These are phyloP conservation scores for Sarocladium kiliense DNA, from an alignment of 2,329 filamentous ascomycete species.

Conservation along the genomic window DNA sequence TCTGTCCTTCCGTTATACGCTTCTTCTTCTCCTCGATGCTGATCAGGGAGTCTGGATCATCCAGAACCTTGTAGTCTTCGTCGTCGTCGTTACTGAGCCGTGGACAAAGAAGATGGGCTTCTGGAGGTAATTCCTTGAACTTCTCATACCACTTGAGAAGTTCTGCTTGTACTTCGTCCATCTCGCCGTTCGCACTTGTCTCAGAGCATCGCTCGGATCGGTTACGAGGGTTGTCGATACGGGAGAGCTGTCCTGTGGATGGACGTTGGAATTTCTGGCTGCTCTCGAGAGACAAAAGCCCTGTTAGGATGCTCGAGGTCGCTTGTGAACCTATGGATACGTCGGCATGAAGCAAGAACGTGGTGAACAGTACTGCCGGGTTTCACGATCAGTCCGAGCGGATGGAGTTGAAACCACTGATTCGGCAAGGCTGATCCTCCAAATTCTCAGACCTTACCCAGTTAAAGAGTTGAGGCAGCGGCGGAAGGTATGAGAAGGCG, in stretches of 20 bases:
- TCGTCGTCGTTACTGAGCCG: slow-evolving; percentile 56
- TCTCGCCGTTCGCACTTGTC: slow-evolving; percentile 15
- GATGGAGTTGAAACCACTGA: too few relatives aligned
- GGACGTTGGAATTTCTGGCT: too few relatives aligned
- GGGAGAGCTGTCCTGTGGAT: too few relatives aligned
- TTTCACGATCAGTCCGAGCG: too few relatives aligned
- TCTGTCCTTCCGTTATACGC: slow-evolving; percentile 49
- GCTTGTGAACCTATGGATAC: too few relatives aligned
- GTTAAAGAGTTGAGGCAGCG: too few relatives aligned
- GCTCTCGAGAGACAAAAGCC: too few relatives aligned
- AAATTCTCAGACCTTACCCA: too few relatives aligned
- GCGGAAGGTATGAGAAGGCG: neutral
- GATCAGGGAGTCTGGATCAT: slow-evolving; percentile 46
- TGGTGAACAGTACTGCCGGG: too few relatives aligned
- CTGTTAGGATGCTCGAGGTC: too few relatives aligned
- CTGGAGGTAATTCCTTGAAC: slow-evolving; percentile 36
- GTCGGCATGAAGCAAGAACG: too few relatives aligned
- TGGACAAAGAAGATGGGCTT: slow-evolving; percentile 64
- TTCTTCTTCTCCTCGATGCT: slow-evolving; percentile 44
- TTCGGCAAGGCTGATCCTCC: too few relatives aligned
- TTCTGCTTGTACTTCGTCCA: slow-evolving; percentile 34
- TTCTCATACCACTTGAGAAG: slow-evolving; percentile 38
- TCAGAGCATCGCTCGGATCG: neutral
- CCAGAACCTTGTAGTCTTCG: slow-evolving; percentile 49
- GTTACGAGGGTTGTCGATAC: neutral